Evolutionary conservation across 2,329 filamentous ascomycete genomes (phyloP).

Genomic region (Zymoseptoria tritici): DNA sequence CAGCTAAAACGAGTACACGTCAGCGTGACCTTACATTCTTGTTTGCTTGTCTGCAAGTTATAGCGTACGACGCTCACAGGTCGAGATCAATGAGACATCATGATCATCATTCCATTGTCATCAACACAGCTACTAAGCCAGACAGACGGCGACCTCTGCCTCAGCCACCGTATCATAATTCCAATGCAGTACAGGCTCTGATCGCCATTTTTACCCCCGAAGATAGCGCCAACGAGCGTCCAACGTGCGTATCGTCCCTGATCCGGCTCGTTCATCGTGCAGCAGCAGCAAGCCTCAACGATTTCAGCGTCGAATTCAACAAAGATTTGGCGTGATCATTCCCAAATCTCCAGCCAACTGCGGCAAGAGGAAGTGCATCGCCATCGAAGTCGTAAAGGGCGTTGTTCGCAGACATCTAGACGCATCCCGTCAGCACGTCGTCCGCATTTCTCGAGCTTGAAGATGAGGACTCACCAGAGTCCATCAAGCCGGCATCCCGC

Average conservation of each 20-base stretch:
- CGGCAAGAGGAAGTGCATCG: not conserved
- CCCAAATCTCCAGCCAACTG: not conserved
- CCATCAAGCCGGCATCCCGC: not conserved
- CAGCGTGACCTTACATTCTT: no score
- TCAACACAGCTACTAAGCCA: not conserved
- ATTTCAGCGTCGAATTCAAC: not conserved
- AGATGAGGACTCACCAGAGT: not conserved
- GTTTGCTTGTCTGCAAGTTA: no score
- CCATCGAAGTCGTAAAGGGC: not conserved
- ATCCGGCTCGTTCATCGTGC: not conserved
- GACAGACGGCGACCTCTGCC: not conserved
- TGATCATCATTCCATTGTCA: not conserved
- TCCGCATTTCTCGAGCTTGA: not conserved
- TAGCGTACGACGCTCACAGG: no score
- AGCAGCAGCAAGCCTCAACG: not conserved
- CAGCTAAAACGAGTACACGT: no score
- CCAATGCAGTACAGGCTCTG: not conserved
- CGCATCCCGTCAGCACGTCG: not conserved
- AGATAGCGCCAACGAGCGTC: not conserved
- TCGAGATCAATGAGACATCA: not conserved
- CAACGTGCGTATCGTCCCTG: not conserved
- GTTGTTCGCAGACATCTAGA: not conserved
- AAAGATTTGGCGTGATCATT: not conserved
- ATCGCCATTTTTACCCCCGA: not conserved
- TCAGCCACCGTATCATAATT: not conserved